Base-by-base conservation (phyloP, 495 filamentous ascomycete species). In the Amphirosellinia nigrospora region DNA sequence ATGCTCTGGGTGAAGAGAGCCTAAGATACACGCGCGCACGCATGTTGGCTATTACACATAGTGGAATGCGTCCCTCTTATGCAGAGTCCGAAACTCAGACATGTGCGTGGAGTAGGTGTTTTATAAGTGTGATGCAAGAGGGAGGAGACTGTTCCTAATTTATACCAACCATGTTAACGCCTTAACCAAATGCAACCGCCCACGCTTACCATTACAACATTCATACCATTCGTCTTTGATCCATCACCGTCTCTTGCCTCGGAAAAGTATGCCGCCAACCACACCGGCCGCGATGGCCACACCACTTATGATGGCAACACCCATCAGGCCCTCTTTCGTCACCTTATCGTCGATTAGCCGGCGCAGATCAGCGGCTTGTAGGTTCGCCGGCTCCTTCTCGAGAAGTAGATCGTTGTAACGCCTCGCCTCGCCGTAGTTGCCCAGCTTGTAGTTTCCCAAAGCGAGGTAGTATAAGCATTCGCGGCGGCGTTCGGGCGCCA, bases 391-490 rank as follows among this genome's bases (percentile, higher is more conserved):
- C 81, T 99, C 96, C 72, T 93, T 90, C 50, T 96, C 93, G 32
- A 98, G 82, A 64, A 99, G 83, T 21, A 93, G 82, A 70, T 99
- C 96, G 78, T 99, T 99, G 84, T 98, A 98, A 78, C 91, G 86
- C 72, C 94, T 86, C 52, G 96, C 94, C 78, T 99, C 95, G 34
- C 89, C 94, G 77, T 97, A 99, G 84, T 97, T 98, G 46, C 96
- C 96, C 10, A 99, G 89, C 83, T 97, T 97, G 89, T 94, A 99
- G 83, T 99, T 96, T 62, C 96, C 96, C 28, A 99, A 86, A 15
- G 93, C 96, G 15, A 99, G 88, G 80, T 99, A 99, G 84, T 97
- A 99, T 36, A 98, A 91, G 78, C 96, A 99, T 86, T 99, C 96
- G 66, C 96, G 90, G 68, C 96, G 91, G 68, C 96, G 92, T 75